Conservation (phyloP, 345 rosid species). For the Cardamine chenopodiifolia region DNA sequence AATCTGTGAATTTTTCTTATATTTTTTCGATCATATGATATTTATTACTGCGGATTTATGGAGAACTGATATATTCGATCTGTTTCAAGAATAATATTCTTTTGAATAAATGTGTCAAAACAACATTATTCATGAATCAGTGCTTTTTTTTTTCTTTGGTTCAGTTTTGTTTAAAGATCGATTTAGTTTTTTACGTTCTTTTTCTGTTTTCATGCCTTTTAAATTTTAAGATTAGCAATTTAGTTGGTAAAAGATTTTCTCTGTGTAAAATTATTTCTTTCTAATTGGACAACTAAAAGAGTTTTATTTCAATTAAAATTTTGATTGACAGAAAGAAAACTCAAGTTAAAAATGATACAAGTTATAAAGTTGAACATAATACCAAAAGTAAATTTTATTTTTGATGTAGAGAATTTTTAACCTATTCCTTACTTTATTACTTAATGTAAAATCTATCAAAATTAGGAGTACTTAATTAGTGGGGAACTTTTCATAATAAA, state of each 20-base stretch:
- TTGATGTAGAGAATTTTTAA: background rate
- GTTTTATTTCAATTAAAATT: background rate
- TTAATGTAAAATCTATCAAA: background rate
- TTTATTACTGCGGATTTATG: too few species aligned
- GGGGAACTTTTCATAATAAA: background rate
- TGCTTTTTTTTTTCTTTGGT: too few species aligned
- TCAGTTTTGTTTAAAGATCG: background rate
- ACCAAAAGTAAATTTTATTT: background rate
- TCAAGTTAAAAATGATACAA: background rate
- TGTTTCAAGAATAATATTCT: background rate
- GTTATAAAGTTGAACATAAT: background rate
- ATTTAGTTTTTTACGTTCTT: background rate
- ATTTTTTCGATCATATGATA: background rate
- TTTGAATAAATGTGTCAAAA: background rate
- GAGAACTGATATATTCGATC: too few species aligned
- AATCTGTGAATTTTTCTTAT: background rate
- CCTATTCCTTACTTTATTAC: background rate
- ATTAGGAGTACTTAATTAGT: too few species aligned
- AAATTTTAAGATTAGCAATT: background rate
- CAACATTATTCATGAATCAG: background rate
- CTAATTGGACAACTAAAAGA: background rate
- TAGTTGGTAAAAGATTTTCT: background rate
- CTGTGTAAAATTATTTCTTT: background rate
- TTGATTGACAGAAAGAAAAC: background rate
- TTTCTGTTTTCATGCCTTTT: too few species aligned